These are phyloP conservation scores for Escallonia rubra DNA, from an alignment of 129 eudicot species.

Conservation along the genomic window DNA sequence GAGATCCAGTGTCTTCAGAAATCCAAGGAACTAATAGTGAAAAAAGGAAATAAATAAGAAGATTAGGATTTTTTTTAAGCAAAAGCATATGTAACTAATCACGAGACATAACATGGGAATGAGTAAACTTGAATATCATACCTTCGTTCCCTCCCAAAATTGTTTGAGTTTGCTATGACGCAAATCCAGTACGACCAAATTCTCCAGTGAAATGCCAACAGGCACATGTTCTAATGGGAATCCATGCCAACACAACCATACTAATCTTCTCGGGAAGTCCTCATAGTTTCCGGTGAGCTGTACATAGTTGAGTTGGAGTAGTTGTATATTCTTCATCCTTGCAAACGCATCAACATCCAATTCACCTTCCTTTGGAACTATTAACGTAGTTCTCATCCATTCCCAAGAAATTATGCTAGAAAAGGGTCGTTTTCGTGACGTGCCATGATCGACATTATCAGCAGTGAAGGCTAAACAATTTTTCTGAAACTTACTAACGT, in stretches of 20 bases:
- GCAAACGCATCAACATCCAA: neutral
- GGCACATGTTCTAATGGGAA: neutral
- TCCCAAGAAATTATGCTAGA: neutral
- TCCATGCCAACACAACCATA: slow-evolving; percentile 1
- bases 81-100: too few relatives aligned
- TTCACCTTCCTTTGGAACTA: neutral
- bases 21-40: neutral
- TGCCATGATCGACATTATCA: neutral
- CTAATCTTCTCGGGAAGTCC: neutral
- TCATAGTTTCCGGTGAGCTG: neutral
- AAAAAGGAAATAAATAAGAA: too few relatives aligned
- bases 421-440: neutral
- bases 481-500: neutral
- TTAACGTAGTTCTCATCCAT: neutral
- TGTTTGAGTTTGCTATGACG: neutral
- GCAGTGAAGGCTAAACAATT: neutral
- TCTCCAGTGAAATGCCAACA: neutral
- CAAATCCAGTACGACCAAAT: neutral
- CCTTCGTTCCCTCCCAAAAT: neutral
- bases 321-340: neutral
- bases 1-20: neutral
- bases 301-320: neutral
- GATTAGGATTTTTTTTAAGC: too few relatives aligned
- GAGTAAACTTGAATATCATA: neutral
- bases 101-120: neutral